Conservation (phyloP, 2,329 filamentous ascomycete genomes). For the Grosmannia penicillata region DNA sequence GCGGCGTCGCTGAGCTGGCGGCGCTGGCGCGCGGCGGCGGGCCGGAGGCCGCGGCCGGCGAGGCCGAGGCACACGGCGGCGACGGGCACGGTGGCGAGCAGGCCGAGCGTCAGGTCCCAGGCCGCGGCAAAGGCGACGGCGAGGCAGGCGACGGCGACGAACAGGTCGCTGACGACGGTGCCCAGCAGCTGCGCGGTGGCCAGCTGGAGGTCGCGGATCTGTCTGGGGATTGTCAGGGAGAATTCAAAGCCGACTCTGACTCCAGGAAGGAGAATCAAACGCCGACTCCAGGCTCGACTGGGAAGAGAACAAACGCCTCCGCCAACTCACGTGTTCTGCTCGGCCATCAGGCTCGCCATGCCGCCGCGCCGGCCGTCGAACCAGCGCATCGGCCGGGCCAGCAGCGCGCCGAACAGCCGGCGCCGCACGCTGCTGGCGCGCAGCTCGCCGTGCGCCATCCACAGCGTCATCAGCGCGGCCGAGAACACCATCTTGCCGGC, state of each 20-base stretch:
- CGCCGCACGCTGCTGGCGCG: constrained; percentile 55
- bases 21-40: constrained; percentile 56
- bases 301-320: too few species aligned
- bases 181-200: constrained; percentile 71
- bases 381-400: constrained; percentile 67
- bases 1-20: constrained; percentile 52
- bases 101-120: constrained; percentile 71
- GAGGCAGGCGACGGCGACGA: constrained; percentile 52
- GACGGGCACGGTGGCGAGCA: constrained; percentile 58
- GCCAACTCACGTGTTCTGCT: constrained; percentile 54
- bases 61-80: constrained; percentile 44
- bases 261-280: not conserved
- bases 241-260: not conserved
- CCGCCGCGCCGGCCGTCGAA: constrained; percentile 64
- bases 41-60: constrained; percentile 45
- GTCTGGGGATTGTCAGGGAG: constrained; percentile 30
- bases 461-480: constrained; percentile 50
- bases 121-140: constrained; percentile 62
- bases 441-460: constrained; percentile 67
- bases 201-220: constrained; percentile 68
- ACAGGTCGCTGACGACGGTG: constrained; percentile 45
- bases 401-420: constrained; percentile 49
- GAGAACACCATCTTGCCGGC: constrained; percentile 51
- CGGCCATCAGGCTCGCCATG: constrained; percentile 53
- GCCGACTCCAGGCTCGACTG: too few species aligned